Conservation (phyloP, 441 rosid species). For the Gossypium lobatum region DNA sequence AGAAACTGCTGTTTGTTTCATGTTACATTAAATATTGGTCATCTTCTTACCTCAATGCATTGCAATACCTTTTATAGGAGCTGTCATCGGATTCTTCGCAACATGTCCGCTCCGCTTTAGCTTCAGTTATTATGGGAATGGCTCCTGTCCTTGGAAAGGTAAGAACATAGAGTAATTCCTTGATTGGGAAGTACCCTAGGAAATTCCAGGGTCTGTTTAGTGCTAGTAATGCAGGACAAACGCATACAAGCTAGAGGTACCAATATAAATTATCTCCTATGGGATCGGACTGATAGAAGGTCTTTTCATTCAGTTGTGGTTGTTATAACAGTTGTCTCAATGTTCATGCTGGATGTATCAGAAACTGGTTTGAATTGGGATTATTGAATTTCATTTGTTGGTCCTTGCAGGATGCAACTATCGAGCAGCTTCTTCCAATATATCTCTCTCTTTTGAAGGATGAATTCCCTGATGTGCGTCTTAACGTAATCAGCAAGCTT, state of each 20-base stretch:
- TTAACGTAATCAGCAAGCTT: constrained; percentile 93
- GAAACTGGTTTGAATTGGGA: not conserved
- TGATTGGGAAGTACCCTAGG: not conserved
- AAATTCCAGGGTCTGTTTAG: not conserved
- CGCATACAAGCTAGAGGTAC: not conserved
- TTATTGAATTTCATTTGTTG: constrained; percentile 21
- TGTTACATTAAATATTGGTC: constrained; percentile 2
- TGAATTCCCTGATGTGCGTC: constrained; percentile 92
- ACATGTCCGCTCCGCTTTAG: constrained; percentile 95
- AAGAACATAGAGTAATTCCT: constrained; percentile 15
- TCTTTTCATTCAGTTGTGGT: not conserved
- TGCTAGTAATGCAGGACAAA: constrained; percentile 1
- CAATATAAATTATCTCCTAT: not conserved
- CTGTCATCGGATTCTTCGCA: constrained; percentile 89
- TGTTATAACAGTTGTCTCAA: not conserved
- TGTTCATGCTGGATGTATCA: not conserved
- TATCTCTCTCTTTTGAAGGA: constrained; percentile 92
- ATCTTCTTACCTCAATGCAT: constrained; percentile 4
- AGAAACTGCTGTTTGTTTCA: not conserved
- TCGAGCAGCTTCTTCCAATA: constrained; percentile 91
- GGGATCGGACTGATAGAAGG: not conserved
- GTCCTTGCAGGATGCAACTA: constrained; percentile 74
- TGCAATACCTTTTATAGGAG: constrained; percentile 41
- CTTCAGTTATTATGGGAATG: constrained; percentile 98
- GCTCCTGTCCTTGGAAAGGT: constrained; percentile 95